These are phyloP conservation scores for Pseudozyma tsukubaensis DNA, from an alignment of 1,284 basidiomycete genomes.

Conservation along the genomic window DNA sequence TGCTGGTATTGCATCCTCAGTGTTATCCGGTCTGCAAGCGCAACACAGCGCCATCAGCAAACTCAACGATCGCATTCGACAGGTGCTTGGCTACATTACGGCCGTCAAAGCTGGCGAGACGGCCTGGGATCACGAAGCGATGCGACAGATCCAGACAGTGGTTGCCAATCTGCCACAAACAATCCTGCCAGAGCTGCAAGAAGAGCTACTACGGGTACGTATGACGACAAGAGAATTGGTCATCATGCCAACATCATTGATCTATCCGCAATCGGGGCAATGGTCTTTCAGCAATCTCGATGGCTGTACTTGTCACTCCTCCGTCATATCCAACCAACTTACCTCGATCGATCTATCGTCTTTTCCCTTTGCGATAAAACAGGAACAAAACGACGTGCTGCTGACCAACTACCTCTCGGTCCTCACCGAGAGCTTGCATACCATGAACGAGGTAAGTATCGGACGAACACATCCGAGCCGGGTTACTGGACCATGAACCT, in stretches of 20 bases:
- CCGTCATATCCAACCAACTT: slow-evolving; percentile 1
- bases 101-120: slow-evolving; percentile 37
- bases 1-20: slow-evolving; percentile 70
- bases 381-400: slow-evolving; percentile 97
- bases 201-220: slow-evolving; percentile 50
- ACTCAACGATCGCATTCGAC: slow-evolving; percentile 87
- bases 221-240: background rate
- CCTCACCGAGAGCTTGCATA: slow-evolving; percentile 86
- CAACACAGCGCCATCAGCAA: slow-evolving; percentile 95
- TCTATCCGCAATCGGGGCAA: background rate
- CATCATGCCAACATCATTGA: background rate
- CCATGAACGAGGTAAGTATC: slow-evolving; percentile 83
- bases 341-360: background rate
- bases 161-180: slow-evolving; percentile 75
- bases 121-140: slow-evolving; percentile 74
- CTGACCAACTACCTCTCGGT: slow-evolving; percentile 87
- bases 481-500: background rate
- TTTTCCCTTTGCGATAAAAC: background rate
- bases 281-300: background rate
- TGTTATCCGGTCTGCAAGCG: slow-evolving; percentile 86
- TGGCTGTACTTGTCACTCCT: too few species aligned
- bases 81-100: slow-evolving; percentile 79
- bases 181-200: slow-evolving; percentile 49
- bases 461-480: slow-evolving; percentile 12
- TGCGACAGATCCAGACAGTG: slow-evolving; percentile 86